Evolutionary conservation across 768 basidiomycete species (phyloP).

Genomic region (Chalciporus chontae): DNA sequence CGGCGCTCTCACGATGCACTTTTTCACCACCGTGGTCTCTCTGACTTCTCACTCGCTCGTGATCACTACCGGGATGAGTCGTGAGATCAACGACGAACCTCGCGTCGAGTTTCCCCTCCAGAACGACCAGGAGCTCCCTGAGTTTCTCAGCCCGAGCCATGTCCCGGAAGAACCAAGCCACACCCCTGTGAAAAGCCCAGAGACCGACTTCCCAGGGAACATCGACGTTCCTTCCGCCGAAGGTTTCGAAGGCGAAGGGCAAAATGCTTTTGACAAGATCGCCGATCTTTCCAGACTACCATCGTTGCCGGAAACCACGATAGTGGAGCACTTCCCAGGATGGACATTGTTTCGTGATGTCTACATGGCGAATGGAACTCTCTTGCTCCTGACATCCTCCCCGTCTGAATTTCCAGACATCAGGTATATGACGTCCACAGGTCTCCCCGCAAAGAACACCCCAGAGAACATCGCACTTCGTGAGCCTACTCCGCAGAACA

Average conservation of each 20-base stretch:
- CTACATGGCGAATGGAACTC: conserved; percentile 82
- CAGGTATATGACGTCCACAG: conserved; percentile 64
- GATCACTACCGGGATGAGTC: conserved; percentile 25
- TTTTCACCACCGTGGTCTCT: conserved; percentile 41
- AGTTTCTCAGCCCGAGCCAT: neutral
- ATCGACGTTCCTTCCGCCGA: neutral
- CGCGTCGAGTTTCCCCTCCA: neutral
- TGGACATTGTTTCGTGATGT: conserved; percentile 84
- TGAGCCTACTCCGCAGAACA: conserved; percentile 61
- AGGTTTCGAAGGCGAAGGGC: neutral
- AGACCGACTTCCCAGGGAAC: neutral
- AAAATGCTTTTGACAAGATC: neutral
- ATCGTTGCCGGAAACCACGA: conserved; percentile 47
- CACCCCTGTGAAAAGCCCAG: neutral
- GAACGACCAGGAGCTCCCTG: conserved; percentile 5
- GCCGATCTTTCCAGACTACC: conserved; percentile 7
- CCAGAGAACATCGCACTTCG: conserved; percentile 64
- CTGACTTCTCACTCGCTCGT: conserved; percentile 32
- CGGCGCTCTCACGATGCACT: conserved; percentile 54
- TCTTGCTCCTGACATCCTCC: conserved; percentile 60
- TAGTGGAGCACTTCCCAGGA: conserved; percentile 68
- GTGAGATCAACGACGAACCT: neutral
- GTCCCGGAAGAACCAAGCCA: neutral
- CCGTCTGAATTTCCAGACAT: conserved; percentile 43
- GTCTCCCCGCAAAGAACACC: conserved; percentile 51